Percentiles rank a stretch among this genome's conserved stretches.
phyloP scores from a whole-genome alignment of 306 rosid genomes.

The Acacia melanoxylon region DNA sequence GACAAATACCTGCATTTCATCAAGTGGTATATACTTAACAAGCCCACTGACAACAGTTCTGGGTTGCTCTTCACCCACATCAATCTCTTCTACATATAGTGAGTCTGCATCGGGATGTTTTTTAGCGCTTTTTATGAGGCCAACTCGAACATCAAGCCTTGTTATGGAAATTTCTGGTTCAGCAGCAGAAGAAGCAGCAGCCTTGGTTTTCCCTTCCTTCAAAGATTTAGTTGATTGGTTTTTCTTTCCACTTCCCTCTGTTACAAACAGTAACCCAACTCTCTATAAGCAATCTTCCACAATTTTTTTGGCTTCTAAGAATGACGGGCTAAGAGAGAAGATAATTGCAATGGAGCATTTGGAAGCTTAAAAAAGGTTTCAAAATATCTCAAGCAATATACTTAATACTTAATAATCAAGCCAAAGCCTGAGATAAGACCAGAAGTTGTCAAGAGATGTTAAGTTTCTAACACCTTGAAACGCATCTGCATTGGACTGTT shows the following conservation, averaged over 20 bases:
- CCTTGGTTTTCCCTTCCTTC: conserved; percentile 49
- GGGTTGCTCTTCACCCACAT: conserved; percentile 80
- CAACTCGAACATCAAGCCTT: conserved; percentile 94
- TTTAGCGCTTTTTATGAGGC: conserved; percentile 68
- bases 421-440: not conserved
- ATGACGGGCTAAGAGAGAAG: not conserved
- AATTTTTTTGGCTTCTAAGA: not conserved
- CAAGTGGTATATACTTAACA: conserved; percentile 81
- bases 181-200: conserved; percentile 28
- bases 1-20: conserved; percentile 86
- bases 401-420: conserved; percentile 8
- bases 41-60: conserved; percentile 96
- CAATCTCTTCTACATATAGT: conserved; percentile 88
- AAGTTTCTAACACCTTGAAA: not conserved
- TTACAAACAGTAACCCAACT: conserved; percentile 23
- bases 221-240: conserved; percentile 55
- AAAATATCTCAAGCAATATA: conserved; percentile 1
- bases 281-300: conserved; percentile 24
- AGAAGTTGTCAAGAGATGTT: not conserved
- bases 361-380: not conserved
- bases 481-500: not conserved
- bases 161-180: conserved; percentile 67
- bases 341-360: not conserved
- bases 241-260: conserved; percentile 70
- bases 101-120: conserved; percentile 98